phyloP scores from a whole-genome alignment of 2,329 filamentous ascomycete species.

The Fusarium sp. region DNA sequence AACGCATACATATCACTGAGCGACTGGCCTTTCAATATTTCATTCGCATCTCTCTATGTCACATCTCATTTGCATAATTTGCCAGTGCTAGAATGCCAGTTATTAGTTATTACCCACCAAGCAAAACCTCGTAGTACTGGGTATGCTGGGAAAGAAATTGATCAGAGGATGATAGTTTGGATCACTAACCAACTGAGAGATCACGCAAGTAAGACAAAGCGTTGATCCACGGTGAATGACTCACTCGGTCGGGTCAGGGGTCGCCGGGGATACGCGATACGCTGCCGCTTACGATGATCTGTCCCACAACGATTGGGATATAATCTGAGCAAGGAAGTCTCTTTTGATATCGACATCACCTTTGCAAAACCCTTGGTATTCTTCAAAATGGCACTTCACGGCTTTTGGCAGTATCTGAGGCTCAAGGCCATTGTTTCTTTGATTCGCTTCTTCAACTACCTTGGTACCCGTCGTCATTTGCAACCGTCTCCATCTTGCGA shows the following conservation, averaged over 20 bases:
- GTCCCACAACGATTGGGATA: neutral
- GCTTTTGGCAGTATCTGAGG: slow-evolving; percentile 20
- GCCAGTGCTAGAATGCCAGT: neutral
- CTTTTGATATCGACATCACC: neutral
- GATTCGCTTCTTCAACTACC: slow-evolving; percentile 27
- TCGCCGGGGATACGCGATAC: neutral
- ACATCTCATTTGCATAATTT: neutral
- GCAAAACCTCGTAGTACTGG: neutral
- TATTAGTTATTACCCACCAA: neutral
- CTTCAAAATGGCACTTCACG: slow-evolving; percentile 4
- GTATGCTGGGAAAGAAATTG: neutral
- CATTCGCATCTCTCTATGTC: neutral
- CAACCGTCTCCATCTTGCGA: slow-evolving; percentile 13
- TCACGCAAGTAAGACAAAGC: neutral
- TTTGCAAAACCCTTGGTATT: neutral
- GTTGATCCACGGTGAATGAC: neutral
- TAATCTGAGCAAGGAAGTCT: neutral
- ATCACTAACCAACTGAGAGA: neutral
- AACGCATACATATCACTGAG: neutral
- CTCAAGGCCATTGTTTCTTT: slow-evolving; percentile 27
- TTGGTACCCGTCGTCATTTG: slow-evolving; percentile 18
- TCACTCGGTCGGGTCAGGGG: neutral
- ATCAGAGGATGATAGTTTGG: neutral
- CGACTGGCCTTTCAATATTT: neutral
- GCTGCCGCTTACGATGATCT: neutral